These are phyloP conservation scores for Pyrus communis DNA, from an alignment of 306 rosid genomes.

Conservation along the genomic window DNA sequence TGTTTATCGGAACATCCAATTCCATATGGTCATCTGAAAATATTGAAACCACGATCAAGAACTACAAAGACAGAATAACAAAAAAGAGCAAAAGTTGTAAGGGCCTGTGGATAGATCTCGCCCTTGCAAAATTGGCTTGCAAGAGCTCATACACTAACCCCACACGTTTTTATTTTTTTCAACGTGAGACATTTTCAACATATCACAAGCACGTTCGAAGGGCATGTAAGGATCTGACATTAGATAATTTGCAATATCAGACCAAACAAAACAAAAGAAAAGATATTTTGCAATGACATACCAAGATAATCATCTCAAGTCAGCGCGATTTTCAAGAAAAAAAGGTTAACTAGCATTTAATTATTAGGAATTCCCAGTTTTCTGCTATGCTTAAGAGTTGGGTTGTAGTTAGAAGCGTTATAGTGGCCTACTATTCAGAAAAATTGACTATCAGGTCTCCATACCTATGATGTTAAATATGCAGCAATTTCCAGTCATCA, in stretches of 20 bases:
- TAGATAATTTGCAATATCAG: not conserved
- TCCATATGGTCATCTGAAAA: conserved; percentile 45
- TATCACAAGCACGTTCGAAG: not conserved
- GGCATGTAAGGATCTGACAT: no score
- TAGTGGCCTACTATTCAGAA: not conserved
- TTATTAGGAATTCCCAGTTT: not conserved
- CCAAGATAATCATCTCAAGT: not conserved
- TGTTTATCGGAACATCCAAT: conserved; percentile 41
- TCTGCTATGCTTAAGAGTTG: not conserved
- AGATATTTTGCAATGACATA: not conserved
- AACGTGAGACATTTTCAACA: not conserved
- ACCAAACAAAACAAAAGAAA: no score
- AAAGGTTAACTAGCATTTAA: not conserved
- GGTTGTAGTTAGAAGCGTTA: not conserved
- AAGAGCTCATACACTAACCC: not conserved
- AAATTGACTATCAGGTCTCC: not conserved
- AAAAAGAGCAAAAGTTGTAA: not conserved
- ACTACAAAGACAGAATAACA: not conserved
- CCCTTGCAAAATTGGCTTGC: not conserved
- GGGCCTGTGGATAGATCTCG: not conserved
- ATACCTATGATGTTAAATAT: conserved; percentile 60
- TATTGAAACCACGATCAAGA: conserved; percentile 7
- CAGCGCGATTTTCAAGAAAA: not conserved
- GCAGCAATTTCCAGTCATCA: conserved; percentile 66
- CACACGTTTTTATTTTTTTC: no score